Conservation (phyloP, 176 grass and related monocot genomes). For the Hyparrhenia diplandra region DNA sequence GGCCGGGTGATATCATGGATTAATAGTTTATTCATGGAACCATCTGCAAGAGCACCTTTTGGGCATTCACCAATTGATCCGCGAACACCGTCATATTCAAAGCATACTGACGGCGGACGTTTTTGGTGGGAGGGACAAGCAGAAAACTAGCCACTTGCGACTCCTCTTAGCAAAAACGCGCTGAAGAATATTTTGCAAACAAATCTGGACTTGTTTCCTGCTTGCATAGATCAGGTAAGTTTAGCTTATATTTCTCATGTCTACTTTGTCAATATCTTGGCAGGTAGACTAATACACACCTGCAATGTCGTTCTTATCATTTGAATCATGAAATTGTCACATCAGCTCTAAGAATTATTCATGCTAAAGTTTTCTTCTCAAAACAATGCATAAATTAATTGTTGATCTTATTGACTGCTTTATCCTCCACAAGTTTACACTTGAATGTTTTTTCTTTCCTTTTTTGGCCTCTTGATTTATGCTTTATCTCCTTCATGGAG, state of each 20-base stretch:
- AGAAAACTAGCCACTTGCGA: constrained; percentile 70
- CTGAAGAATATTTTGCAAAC: constrained; percentile 90
- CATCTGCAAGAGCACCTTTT: constrained; percentile 59
- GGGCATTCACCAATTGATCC: constrained; percentile 90
- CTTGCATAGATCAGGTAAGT: constrained; percentile 91
- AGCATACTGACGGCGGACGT: constrained; percentile 67
- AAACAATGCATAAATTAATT: constrained; percentile 2
- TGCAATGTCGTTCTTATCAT: not conserved
- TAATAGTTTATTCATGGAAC: constrained; percentile 74
- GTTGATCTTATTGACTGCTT: not conserved
- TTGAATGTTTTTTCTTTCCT: not conserved
- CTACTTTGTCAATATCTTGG: constrained; percentile 16
- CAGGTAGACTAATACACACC: not conserved
- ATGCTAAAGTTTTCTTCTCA: constrained; percentile 21
- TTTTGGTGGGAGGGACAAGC: constrained; percentile 77
- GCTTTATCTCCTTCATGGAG: constrained; percentile 1
- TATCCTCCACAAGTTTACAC: not conserved
- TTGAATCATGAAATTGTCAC: constrained; percentile 14
- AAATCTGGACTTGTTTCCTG: constrained; percentile 91
- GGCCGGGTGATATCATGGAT: constrained; percentile 84
- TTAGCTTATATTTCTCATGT: constrained; percentile 14
- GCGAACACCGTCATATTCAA: constrained; percentile 81
- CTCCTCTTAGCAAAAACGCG: constrained; percentile 90
- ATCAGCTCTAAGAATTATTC: not conserved
- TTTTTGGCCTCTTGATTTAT: not conserved